Conservation (phyloP, 176 grass and related monocot species). For the Carex pumila region DNA sequence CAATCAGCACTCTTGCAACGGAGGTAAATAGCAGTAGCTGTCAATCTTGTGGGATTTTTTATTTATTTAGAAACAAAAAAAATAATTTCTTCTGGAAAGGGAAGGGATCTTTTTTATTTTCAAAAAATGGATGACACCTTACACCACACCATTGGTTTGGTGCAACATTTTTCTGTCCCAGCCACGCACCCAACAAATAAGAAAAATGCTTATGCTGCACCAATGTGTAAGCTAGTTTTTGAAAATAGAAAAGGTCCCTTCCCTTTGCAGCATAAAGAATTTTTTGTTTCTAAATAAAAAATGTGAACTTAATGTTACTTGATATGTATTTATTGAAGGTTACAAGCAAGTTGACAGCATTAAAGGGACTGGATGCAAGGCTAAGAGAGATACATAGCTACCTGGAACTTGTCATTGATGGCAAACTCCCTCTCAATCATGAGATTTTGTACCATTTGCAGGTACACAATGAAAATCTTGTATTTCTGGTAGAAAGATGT, state of each 20-base stretch:
- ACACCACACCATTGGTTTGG: too few relatives aligned
- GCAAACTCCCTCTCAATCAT: constrained; percentile 88
- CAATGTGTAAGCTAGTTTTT: too few relatives aligned
- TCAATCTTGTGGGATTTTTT: background rate
- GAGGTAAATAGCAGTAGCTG: constrained; percentile 46
- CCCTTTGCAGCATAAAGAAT: too few relatives aligned
- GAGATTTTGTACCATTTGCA: constrained; percentile 97
- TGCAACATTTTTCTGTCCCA: too few relatives aligned
- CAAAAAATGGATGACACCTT: too few relatives aligned
- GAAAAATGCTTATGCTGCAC: too few relatives aligned
- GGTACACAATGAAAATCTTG: constrained; percentile 24
- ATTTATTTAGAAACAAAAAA: too few relatives aligned
- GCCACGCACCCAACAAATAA: too few relatives aligned
- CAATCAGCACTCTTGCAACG: constrained; percentile 92
- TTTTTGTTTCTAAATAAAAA: too few relatives aligned
- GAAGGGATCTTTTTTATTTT: too few relatives aligned
- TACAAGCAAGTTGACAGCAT: constrained; percentile 68
- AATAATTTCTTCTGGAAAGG: too few relatives aligned
- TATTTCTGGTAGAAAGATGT: background rate
- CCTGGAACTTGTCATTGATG: constrained; percentile 87
- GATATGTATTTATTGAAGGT: constrained; percentile 40
- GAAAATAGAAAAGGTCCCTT: too few relatives aligned
- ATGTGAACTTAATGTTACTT: background rate
- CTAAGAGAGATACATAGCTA: constrained; percentile 76
- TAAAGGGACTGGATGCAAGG: constrained; percentile 83